Percentiles rank a stretch among this genome's conserved stretches.
phyloP scores from a whole-genome alignment of 345 rosid species.

The Populus ilicifolia region DNA sequence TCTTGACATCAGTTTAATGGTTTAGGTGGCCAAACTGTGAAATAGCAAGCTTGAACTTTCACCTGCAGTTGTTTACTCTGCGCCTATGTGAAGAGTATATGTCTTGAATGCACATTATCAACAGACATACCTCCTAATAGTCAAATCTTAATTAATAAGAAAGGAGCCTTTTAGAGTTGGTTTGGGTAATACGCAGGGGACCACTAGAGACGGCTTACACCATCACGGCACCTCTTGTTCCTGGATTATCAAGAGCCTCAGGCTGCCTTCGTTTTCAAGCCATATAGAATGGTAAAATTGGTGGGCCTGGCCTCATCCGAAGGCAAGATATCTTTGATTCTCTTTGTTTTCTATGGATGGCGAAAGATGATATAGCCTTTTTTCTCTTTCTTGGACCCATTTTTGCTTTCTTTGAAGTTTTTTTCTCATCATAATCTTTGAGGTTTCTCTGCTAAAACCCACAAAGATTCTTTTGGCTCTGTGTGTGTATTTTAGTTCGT shows the following conservation, averaged over 20 bases:
- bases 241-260: conserved; percentile 24
- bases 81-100: neutral
- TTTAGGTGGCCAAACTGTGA: neutral
- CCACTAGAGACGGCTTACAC: conserved; percentile 18
- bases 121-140: neutral
- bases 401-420: conserved; percentile 7
- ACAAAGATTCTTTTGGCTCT: conserved; percentile 30
- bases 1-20: conserved; percentile 4
- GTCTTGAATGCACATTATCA: neutral
- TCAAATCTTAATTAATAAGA: conserved; percentile 13
- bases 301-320: conserved; percentile 48
- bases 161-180: conserved; percentile 13
- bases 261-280: conserved; percentile 40
- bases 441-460: conserved; percentile 18
- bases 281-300: conserved; percentile 25
- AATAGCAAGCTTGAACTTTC: neutral
- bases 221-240: conserved; percentile 13
- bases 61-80: neutral
- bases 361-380: conserved; percentile 45
- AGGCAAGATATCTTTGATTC: conserved; percentile 61
- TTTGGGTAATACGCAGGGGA: conserved; percentile 23
- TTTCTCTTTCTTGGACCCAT: conserved; percentile 50
- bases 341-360: conserved; percentile 42
- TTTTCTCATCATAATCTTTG: neutral
- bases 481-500: conserved; percentile 1